These are phyloP conservation scores for Pachysolen tannophilus DNA, from an alignment of 805 yeast species.

Conservation along the genomic window DNA sequence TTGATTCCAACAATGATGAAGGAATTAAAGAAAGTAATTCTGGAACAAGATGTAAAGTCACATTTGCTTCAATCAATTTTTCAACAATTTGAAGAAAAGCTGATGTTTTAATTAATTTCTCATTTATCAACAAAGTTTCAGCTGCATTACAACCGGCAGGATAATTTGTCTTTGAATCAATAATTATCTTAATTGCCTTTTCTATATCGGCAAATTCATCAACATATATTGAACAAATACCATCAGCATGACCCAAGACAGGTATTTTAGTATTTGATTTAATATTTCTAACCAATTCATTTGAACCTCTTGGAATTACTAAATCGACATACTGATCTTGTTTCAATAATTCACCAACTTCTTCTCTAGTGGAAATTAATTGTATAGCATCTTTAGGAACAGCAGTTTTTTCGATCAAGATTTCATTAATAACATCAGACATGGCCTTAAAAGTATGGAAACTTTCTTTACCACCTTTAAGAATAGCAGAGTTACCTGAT, in stretches of 20 bases:
- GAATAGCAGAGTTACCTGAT: constrained; percentile 93
- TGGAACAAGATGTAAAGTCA: constrained; percentile 60
- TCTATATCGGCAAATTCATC: constrained; percentile 69
- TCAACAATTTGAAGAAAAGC: constrained; percentile 12
- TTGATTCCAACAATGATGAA: constrained; percentile 12
- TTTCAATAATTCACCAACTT: constrained; percentile 72
- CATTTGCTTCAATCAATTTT: constrained; percentile 53
- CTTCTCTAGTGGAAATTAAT: constrained; percentile 81
- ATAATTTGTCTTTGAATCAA: constrained; percentile 90
- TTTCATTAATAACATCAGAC: constrained; percentile 59
- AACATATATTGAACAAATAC: constrained; percentile 83
- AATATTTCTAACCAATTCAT: constrained; percentile 79
- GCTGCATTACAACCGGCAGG: constrained; percentile 99
- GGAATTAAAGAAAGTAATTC: constrained; percentile 32
- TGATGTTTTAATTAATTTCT: constrained; percentile 22
- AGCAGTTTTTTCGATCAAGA: constrained; percentile 47
- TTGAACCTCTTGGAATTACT: constrained; percentile 98
- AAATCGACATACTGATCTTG: constrained; percentile 90
- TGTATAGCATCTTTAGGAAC: constrained; percentile 83
- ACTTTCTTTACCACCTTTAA: constrained; percentile 97
- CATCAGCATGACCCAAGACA: constrained; percentile 98
- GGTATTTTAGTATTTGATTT: constrained; percentile 90
- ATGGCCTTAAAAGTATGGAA: constrained; percentile 75
- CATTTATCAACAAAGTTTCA: constrained; percentile 72
- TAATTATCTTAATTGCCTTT: constrained; percentile 67